Percentiles rank a stretch among this genome's conserved stretches.
Conservation (phyloP, 2,329 filamentous ascomycete species). For the Hymenoscyphus repandus region DNA sequence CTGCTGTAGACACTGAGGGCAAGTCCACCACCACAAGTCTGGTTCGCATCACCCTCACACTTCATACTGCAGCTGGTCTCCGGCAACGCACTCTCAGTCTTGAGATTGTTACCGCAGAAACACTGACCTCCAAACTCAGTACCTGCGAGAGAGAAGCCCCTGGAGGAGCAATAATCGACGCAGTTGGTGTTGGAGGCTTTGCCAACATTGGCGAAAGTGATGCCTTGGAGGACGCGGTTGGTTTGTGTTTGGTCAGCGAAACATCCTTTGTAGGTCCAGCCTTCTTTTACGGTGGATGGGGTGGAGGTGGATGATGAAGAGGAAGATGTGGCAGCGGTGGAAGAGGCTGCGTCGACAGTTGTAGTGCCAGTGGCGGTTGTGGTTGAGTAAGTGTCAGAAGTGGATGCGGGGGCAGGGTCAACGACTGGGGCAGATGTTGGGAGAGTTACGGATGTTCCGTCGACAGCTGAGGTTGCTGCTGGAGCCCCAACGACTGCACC, state of each 20-base stretch:
- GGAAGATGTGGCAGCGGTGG: background rate
- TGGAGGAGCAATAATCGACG: constrained; percentile 41
- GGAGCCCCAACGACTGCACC: constrained; percentile 24
- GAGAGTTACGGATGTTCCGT: constrained; percentile 33
- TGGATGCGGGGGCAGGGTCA: background rate
- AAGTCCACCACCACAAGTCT: constrained; percentile 47
- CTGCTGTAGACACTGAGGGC: constrained; percentile 39
- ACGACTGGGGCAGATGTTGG: constrained; percentile 31
- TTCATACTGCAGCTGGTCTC: constrained; percentile 42
- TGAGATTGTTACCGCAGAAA: constrained; percentile 41
- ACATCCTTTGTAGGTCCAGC: constrained; percentile 40
- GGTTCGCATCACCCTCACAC: constrained; percentile 43
- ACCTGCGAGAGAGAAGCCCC: constrained; percentile 42
- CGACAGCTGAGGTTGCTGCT: constrained; percentile 6
- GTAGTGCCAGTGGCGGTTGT: background rate
- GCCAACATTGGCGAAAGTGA: constrained; percentile 38
- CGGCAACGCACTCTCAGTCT: constrained; percentile 37
- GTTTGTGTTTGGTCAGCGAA: constrained; percentile 31
- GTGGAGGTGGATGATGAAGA: constrained; percentile 11
- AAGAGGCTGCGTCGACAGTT: background rate
- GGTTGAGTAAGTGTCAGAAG: constrained; percentile 12
- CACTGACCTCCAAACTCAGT: constrained; percentile 45
- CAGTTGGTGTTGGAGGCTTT: constrained; percentile 41
- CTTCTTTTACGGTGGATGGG: constrained; percentile 25
- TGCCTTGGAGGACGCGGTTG: constrained; percentile 36